These are phyloP conservation scores for Lichtheimia ornata DNA, from an alignment of 371 early-diverging fungal species.

Conservation along the genomic window DNA sequence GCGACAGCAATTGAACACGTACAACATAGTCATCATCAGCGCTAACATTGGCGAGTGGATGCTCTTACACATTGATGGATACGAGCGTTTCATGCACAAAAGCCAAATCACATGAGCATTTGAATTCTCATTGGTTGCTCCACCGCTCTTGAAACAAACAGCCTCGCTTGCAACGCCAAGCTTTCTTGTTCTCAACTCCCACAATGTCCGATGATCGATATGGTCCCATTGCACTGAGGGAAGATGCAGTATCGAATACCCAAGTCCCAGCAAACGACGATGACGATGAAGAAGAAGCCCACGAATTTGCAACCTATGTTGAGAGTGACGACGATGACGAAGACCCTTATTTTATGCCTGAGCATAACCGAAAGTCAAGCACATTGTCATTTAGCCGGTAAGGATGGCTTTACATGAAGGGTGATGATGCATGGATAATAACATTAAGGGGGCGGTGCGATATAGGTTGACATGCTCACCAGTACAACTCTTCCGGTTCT, in stretches of 20 bases:
- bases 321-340: conserved; percentile 59
- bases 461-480: conserved; percentile 49
- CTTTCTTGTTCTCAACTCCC: no score
- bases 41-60: no score
- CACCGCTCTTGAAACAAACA: no score
- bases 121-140: no score
- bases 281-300: conserved; percentile 51
- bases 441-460: no score
- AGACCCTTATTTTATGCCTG: conserved; percentile 56
- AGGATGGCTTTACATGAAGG: neutral
- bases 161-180: no score
- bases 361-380: conserved; percentile 51
- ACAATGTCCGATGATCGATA: conserved; percentile 7
- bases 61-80: no score
- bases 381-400: conserved; percentile 49
- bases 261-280: neutral
- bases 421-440: no score
- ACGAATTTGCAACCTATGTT: conserved; percentile 54
- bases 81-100: no score
- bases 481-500: conserved; percentile 47
- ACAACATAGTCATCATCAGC: no score
- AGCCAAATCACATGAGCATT: no score
- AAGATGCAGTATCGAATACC: neutral
- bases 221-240: conserved; percentile 9
- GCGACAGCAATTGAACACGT: no score